These are phyloP conservation scores for Leishmania guyanensis DNA, from an alignment of 208 protist species.

Conservation along the genomic window DNA sequence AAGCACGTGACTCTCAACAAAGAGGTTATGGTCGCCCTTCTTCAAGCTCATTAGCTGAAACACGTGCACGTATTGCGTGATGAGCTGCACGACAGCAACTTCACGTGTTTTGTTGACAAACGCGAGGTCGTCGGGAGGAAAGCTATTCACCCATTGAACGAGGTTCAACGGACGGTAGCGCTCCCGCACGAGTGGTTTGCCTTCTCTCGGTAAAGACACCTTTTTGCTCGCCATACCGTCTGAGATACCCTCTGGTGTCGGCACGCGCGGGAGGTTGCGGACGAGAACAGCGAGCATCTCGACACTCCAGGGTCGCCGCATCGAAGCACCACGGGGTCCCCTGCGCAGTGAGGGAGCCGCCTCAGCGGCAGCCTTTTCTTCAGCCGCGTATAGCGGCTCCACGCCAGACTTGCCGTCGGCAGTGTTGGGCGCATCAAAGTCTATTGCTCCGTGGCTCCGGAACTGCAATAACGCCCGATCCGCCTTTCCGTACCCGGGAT, in stretches of 20 bases:
- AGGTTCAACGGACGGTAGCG: constrained; percentile 53
- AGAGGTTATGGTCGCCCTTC: constrained; percentile 55
- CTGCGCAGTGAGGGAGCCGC: not conserved
- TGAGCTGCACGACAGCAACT: constrained; percentile 40
- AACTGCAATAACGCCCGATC: constrained; percentile 35
- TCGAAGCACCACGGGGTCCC: not conserved
- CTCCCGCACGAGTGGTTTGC: constrained; percentile 23
- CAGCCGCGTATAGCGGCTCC: constrained; percentile 7
- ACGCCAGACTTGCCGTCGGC: not conserved
- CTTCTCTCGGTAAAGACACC: not conserved
- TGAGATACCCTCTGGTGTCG: constrained; percentile 5
- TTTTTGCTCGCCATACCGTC: not conserved
- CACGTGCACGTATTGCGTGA: constrained; percentile 59
- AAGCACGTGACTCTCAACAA: constrained; percentile 29
- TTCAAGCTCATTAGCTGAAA: constrained; percentile 75
- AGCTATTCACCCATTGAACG: constrained; percentile 75
- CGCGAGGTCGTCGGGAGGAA: constrained; percentile 57
- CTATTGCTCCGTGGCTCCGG: not conserved
- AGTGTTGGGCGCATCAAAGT: not conserved
- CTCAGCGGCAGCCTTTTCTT: not conserved
- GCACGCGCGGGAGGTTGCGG: constrained; percentile 64
- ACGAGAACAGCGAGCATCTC: constrained; percentile 69
- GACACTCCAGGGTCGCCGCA: constrained; percentile 29
- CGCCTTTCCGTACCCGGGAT: constrained; percentile 66
- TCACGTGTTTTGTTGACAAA: constrained; percentile 63